Base-by-base conservation (phyloP, 495 filamentous ascomycete genomes). In the Tetracladium marchalianum region DNA sequence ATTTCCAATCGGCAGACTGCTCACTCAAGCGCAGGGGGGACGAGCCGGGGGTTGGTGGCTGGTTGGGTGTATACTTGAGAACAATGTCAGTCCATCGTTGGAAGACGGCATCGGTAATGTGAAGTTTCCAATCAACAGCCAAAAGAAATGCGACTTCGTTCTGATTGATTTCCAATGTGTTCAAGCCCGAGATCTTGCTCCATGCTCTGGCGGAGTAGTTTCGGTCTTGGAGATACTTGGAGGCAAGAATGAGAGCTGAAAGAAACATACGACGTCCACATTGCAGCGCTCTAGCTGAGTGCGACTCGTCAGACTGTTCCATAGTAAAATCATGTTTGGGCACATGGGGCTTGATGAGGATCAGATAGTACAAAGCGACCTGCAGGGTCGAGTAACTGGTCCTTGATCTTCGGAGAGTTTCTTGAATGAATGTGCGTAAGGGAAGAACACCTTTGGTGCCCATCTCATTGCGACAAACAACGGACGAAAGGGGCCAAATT, bases 221-320 rank as follows among this genome's bases (percentile, higher is more conserved):
- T 37, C 92, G 84, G 62, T 98, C 92, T 65, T 98, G 92, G 32
- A 98, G 72, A 62, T 97, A 98, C 67, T 98, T 98, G 15, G 92
- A 98, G 3, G 88, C 89, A 41, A 96, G 72, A 55, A 96, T 94
- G 47, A 96, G 71, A 13, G 87, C 87, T 12, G 93, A 82, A 47
- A 98, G 72, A 59, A 98, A 97, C 92, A 98, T 98, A 46, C 92
- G 87, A 44, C 92, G 86, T 43, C 92, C 92, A 70, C 92, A 98
- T 66, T 94, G 90, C 61, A 97, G 81, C 33, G 88, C 86, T 46
- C 89, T 85, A 56, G 69, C 77, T 16, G 77, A 69, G 41, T 83
- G 77, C 43, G 76, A 76, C 61, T 93, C 82, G 51, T 84, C 77
- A 38, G 78, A 69, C 60, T 93, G 87, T 69, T 96, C 87, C 76